Percentiles rank a stretch among this genome's conserved stretches.
Evolutionary conservation across 2,329 filamentous ascomycete genomes (phyloP).

Genomic region (Teratosphaeria viscida): DNA sequence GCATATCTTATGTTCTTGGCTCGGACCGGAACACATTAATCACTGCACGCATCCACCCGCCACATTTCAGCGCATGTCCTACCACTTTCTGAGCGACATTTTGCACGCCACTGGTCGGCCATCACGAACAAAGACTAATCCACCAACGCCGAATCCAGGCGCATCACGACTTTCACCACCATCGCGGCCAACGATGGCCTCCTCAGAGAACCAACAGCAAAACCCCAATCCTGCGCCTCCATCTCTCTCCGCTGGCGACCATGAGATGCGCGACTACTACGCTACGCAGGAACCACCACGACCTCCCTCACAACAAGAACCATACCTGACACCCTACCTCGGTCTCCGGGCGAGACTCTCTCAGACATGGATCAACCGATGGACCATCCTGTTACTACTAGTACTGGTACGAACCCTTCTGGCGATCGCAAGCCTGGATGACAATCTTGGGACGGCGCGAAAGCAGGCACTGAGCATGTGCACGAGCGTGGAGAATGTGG

Average conservation of each 20-base stretch:
- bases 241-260: constrained; percentile 50
- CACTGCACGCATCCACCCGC: background rate
- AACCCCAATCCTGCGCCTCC: constrained; percentile 45
- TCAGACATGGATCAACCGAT: constrained; percentile 95
- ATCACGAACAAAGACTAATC: constrained; percentile 5
- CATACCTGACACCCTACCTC: constrained; percentile 78
- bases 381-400: constrained; percentile 82
- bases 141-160: constrained; percentile 10
- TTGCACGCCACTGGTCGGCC: constrained; percentile 4
- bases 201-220: constrained; percentile 43
- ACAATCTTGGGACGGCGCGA: constrained; percentile 66
- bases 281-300: constrained; percentile 44
- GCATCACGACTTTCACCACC: constrained; percentile 17
- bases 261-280: constrained; percentile 53
- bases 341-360: constrained; percentile 81
- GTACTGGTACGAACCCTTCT: constrained; percentile 74
- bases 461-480: constrained; percentile 78
- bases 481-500: constrained; percentile 82
- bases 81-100: background rate
- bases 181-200: constrained; percentile 29
- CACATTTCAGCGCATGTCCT: background rate
- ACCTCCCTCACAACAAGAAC: constrained; percentile 51
- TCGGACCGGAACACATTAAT: background rate
- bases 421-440: constrained; percentile 60
- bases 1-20: background rate